Percentiles rank a stretch among this genome's conserved stretches.
phyloP scores from a whole-genome alignment of 2,329 filamentous ascomycete species.

The Lachnellula arida region DNA sequence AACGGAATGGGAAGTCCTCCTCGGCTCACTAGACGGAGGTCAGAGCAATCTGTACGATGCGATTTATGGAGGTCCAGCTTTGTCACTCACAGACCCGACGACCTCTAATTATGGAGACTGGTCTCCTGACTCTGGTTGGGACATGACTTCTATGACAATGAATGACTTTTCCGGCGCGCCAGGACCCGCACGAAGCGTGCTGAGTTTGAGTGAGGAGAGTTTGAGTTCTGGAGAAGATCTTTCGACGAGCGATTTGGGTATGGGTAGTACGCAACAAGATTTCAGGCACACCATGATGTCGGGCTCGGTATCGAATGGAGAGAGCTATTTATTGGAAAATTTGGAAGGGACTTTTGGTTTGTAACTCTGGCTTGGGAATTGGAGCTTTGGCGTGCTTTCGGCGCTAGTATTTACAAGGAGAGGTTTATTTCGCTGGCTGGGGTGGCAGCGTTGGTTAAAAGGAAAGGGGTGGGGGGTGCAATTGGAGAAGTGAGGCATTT shows the following conservation, averaged over 20 bases:
- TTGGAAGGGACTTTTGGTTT: constrained; percentile 39
- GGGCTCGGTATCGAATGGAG: constrained; percentile 6
- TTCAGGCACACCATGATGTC: constrained; percentile 16
- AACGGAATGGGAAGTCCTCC: constrained; percentile 76
- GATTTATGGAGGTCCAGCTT: constrained; percentile 64
- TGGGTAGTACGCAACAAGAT: constrained; percentile 15
- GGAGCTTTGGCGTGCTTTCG: background rate
- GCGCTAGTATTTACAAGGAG: background rate
- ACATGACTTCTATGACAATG: constrained; percentile 36
- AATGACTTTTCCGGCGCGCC: constrained; percentile 32
- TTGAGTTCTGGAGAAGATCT: constrained; percentile 47
- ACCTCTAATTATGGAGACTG: constrained; percentile 37
- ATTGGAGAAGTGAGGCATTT: background rate
- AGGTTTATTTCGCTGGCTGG: background rate
- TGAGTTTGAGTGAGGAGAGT: constrained; percentile 57
- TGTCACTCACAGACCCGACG: constrained; percentile 18
- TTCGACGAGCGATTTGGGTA: constrained; percentile 23
- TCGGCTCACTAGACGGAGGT: constrained; percentile 75
- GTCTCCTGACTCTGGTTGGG: constrained; percentile 52
- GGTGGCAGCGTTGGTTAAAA: background rate
- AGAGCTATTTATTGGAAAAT: constrained; percentile 29
- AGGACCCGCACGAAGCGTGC: constrained; percentile 45
- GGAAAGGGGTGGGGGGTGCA: background rate
- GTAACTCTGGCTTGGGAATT: constrained; percentile 16
- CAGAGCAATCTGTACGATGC: constrained; percentile 80